phyloP scores from a whole-genome alignment of 2,329 filamentous ascomycete species.

The Colletotrichum sp. region DNA sequence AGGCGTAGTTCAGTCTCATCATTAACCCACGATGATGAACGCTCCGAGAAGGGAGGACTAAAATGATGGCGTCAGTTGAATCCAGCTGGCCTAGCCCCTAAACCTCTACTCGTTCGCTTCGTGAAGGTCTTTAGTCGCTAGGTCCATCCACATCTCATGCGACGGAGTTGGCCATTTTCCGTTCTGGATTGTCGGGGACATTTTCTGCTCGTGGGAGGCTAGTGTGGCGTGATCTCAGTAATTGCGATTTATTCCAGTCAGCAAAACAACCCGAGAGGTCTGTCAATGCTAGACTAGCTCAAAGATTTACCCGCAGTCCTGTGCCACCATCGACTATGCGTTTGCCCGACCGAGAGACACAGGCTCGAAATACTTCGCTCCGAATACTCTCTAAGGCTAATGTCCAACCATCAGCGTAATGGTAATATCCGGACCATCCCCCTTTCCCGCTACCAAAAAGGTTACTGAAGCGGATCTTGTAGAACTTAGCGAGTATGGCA shows the following conservation, averaged over 20 bases:
- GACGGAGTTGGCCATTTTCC: background rate
- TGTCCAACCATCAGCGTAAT: background rate
- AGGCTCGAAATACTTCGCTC: background rate
- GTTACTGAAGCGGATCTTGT: background rate
- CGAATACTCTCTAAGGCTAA: too few species aligned
- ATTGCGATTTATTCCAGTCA: background rate
- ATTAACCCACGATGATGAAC: background rate
- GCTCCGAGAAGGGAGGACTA: background rate
- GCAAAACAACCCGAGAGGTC: background rate
- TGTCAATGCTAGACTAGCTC: too few species aligned
- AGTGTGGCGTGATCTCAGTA: background rate
- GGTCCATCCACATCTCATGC: background rate
- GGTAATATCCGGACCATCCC: background rate
- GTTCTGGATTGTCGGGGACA: background rate
- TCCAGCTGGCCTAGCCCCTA: background rate
- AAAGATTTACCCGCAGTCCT: background rate
- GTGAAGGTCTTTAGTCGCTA: background rate
- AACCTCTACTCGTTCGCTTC: background rate
- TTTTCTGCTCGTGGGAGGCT: background rate
- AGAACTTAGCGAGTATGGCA: background rate
- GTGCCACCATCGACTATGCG: background rate
- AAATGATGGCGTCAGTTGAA: fast-evolving
- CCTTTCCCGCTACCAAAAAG: background rate
- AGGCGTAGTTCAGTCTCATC: background rate
- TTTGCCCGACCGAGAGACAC: background rate